Evolutionary conservation across 164 flowering plant species (phyloP), one percentile per base, ranked within the genome.

Genomic region (Umbellularia californica): DNA sequence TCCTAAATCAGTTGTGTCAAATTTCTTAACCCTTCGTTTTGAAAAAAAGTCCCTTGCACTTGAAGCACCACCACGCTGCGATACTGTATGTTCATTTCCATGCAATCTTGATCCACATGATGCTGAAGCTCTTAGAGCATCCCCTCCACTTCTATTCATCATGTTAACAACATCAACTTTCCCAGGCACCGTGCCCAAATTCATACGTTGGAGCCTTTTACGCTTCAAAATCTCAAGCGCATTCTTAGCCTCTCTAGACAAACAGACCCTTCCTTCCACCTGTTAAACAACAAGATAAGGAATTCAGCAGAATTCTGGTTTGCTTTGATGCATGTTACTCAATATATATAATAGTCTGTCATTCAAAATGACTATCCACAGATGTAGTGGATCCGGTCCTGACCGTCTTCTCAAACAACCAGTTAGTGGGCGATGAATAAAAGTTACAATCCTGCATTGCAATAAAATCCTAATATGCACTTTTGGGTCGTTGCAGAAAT

Each of bases 251-350:
- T 92, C 96, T 81, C 81, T 85, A 3, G 95, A 89, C 80, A 83
- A 77, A 66, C 91, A 88, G 63, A 76, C 88, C 87, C 86, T 88
- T 77, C 98, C 93, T 82, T 94, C 97, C 91, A 94, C 97, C 99
- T 94, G 77, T 72, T 15, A 55, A 55, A 19, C 20, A 55, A 55
- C 17, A 55, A 52, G 15, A 52, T 52, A 52, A 55, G 60, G 5
- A 55, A 55, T 55, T 55, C 5, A 19, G 60, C 20, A 55, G 2
- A 55, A 2, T 55, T 14, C 6, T 17, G 60, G 1, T 14, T 14
- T 13, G 19, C 17, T 55, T 55, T 9, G 9, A 6, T 35, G 47
- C 47, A 35, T 35, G 47, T 35, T 35, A 35, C 10, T 35, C 47
- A 35, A 35, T 0, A 33, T 2, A 33, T 33, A 33, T 33, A 33